Base-by-base conservation (phyloP, 768 basidiomycete species). In the Trametes cinnabarina region DNA sequence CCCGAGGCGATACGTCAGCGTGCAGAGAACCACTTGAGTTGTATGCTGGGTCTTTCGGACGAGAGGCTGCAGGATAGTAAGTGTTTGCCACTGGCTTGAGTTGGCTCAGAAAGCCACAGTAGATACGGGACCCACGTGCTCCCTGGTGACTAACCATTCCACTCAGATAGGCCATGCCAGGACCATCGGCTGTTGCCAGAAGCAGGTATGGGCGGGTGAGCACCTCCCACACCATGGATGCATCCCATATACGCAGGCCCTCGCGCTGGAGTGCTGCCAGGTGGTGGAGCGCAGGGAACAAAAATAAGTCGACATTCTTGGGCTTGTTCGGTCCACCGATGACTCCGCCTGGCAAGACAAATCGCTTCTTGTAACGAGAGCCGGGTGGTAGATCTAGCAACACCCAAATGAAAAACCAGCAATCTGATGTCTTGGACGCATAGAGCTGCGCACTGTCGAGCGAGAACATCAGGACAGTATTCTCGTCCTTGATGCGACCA, bases 81-180 rank as follows among this genome's bases (percentile, higher is more conserved):
- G 65, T 67, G 0, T 53, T 20, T 0, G 47, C 63, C 2, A 60
- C 55, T 0, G 62, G 55, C 47, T 74, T 74, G 4, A 51, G 65
- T 0, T 71, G 66, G 0, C 76, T 73, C 3, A 15, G 35, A 3
- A 70, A 6, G 0, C 54, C 42, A 56, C 77, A 80, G 42, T 65
- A 71, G 0, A 72, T 6, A 0, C 65, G 66, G 51, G 80, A 82
- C 0, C 72, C 74, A 28, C 67, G 65, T 0, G 9, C 64, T 57
- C 1, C 73, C 69, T 67, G 57, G 41, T 77, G 74, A 0, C 76
- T 71, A 15, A 75, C 69, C 19, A 70, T 60, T 0, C 76, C 76
- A 56, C 70, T 70, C 14, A 78, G 46, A 14, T 63, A 57, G 0
- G 62, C 40, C 58, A 65, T 61, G 1, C 61, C 61, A 2, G 57